phyloP scores from a whole-genome alignment of 805 yeast species.

The Barnettozyma vustinii region DNA sequence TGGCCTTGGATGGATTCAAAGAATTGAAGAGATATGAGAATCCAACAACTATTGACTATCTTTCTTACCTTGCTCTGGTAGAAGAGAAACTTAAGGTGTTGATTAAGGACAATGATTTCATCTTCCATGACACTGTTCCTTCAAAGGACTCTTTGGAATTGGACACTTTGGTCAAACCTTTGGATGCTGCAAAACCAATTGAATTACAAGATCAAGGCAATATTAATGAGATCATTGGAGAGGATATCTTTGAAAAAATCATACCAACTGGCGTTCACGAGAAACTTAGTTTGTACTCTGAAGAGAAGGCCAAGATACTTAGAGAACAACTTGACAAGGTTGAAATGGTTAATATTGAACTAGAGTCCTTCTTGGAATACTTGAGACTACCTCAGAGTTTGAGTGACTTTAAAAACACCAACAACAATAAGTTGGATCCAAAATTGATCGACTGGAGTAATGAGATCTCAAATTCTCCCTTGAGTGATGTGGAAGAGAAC shows the following conservation, averaged over 20 bases:
- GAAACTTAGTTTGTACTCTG: constrained; percentile 81
- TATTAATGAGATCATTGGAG: constrained; percentile 39
- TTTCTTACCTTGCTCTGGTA: constrained; percentile 26
- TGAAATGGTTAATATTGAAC: constrained; percentile 76
- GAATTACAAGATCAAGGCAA: constrained; percentile 42
- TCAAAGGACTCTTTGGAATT: constrained; percentile 41
- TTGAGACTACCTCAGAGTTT: constrained; percentile 69
- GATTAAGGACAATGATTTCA: constrained; percentile 82
- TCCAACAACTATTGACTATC: constrained; percentile 30
- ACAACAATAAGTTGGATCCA: constrained; percentile 26
- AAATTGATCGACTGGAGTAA: constrained; percentile 27
- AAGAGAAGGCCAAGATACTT: constrained; percentile 73
- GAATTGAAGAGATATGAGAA: constrained; percentile 28
- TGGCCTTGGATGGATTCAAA: constrained; percentile 40
- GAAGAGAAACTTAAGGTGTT: constrained; percentile 36
- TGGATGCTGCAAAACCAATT: constrained; percentile 63
- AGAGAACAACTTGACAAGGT: constrained; percentile 69
- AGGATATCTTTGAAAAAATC: constrained; percentile 67
- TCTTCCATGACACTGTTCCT: constrained; percentile 79
- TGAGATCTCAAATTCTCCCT: constrained; percentile 23
- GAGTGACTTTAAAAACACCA: constrained; percentile 40
- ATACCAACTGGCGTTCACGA: constrained; percentile 87
- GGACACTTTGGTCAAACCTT: constrained; percentile 53
- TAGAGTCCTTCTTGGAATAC: constrained; percentile 73
- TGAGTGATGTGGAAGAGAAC: constrained; percentile 27